Conservation (phyloP, 495 filamentous ascomycete species). For the Talaromyces trachyspermus region DNA sequence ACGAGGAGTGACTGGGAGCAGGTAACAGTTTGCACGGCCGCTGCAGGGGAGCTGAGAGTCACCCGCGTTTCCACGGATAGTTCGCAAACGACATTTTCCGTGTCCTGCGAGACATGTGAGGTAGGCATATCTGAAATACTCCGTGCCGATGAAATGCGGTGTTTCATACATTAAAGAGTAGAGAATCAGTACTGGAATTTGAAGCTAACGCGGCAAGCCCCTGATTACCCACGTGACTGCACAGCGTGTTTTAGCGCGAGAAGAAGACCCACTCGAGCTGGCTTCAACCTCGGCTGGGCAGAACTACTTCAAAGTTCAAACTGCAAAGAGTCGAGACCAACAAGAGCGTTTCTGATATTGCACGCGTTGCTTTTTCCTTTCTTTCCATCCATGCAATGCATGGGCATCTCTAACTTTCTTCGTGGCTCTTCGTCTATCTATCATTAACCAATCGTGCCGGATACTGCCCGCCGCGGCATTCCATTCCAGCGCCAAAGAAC, state of each 20-base stretch:
- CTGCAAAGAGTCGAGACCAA: too few relatives aligned
- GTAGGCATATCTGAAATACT: too few relatives aligned
- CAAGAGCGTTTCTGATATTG: too few relatives aligned
- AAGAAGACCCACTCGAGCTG: constrained; percentile 2
- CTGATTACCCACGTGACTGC: neutral
- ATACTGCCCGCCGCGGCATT: too few relatives aligned
- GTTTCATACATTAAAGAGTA: neutral
- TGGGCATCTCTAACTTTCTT: too few relatives aligned
- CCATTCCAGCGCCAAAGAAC: constrained; percentile 1
- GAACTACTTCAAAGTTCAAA: neutral
- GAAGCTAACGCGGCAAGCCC: neutral
- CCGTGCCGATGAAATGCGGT: too few relatives aligned
- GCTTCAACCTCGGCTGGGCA: neutral
- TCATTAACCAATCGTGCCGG: too few relatives aligned
- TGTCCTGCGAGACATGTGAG: constrained; percentile 51
- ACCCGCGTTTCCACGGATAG: constrained; percentile 35
- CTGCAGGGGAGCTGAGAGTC: constrained; percentile 28
- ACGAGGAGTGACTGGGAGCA: neutral
- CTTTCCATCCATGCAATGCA: too few relatives aligned
- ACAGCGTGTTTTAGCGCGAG: neutral
- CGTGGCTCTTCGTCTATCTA: too few relatives aligned
- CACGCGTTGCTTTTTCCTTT: too few relatives aligned
- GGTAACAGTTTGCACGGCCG: constrained; percentile 22
- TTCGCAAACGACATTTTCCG: constrained; percentile 43
- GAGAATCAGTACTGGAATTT: neutral